phyloP scores from a whole-genome alignment of 2,329 filamentous ascomycete genomes.

The Diaporthe ampelina region DNA sequence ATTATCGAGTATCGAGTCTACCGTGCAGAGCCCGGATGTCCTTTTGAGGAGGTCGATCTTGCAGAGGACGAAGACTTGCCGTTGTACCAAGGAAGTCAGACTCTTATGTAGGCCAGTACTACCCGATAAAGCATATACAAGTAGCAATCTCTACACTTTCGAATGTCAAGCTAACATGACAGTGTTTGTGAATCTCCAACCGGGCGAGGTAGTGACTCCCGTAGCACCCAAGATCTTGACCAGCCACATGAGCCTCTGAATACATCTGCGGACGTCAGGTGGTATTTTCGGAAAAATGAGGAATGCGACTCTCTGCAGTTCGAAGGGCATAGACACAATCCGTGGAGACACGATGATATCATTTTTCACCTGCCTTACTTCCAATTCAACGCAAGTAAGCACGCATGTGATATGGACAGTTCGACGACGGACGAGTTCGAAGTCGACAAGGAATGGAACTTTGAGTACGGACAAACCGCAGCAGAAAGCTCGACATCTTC shows the following conservation, averaged over 20 bases:
- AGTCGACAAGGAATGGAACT: background rate
- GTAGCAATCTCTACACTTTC: background rate
- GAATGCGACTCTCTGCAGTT: background rate
- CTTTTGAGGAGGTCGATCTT: background rate
- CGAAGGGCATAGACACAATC: constrained; percentile 3
- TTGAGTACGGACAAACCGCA: background rate
- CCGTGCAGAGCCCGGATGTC: background rate
- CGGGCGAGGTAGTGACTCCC: background rate
- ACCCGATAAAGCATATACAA: background rate
- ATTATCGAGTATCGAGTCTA: background rate
- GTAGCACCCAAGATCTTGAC: background rate
- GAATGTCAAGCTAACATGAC: background rate
- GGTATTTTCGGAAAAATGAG: background rate
- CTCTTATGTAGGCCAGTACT: background rate
- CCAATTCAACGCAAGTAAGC: background rate
- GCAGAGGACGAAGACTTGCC: background rate
- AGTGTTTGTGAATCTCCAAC: background rate
- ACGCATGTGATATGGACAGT: background rate
- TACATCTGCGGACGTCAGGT: background rate
- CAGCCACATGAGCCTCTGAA: background rate
- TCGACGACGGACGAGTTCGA: background rate
- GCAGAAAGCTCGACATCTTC: background rate
- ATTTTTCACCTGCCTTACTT: constrained; percentile 7
- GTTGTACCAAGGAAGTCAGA: background rate
- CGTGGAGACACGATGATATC: background rate